Percentiles rank a stretch among this genome's conserved stretches.
These are phyloP conservation scores for Calocera viscosa DNA, from an alignment of 768 basidiomycete species.

Conservation along the genomic window DNA sequence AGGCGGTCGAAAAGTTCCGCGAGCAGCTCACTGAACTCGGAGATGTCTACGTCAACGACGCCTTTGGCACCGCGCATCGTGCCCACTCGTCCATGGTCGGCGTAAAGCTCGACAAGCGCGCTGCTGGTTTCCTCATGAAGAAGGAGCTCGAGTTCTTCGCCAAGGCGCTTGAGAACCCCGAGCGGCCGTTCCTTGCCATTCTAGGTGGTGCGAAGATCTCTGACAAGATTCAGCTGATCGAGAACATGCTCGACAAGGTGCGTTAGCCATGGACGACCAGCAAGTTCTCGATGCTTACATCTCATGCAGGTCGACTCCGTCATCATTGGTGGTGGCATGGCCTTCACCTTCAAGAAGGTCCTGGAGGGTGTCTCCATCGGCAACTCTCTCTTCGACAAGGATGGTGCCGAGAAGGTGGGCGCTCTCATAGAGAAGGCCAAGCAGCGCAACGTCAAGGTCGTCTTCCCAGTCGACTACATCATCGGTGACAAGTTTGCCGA, in stretches of 20 bases:
- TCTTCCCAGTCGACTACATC: constrained; percentile 90
- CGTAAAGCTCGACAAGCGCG: constrained; percentile 79
- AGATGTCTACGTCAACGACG: constrained; percentile 96
- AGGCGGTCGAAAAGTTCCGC: constrained; percentile 69
- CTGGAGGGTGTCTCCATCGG: constrained; percentile 82
- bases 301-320: constrained; percentile 68
- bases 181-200: constrained; percentile 93
- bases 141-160: constrained; percentile 99
- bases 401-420: constrained; percentile 76
- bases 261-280: constrained; percentile 10
- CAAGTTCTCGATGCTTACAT: constrained; percentile 9
- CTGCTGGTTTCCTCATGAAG: constrained; percentile 93
- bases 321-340: constrained; percentile 97
- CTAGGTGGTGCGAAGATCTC: constrained; percentile 98
- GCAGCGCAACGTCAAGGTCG: constrained; percentile 79
- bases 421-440: constrained; percentile 82
- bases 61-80: constrained; percentile 96
- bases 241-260: constrained; percentile 97
- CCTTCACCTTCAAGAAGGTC: constrained; percentile 97
- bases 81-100: constrained; percentile 99
- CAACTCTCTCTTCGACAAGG: constrained; percentile 81
- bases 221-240: constrained; percentile 97
- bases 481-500: constrained; percentile 93
- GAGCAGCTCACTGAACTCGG: constrained; percentile 81
- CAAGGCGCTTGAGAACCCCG: constrained; percentile 89